phyloP scores from a whole-genome alignment of 768 basidiomycete species.

The Pleurotus tuber-regium region DNA sequence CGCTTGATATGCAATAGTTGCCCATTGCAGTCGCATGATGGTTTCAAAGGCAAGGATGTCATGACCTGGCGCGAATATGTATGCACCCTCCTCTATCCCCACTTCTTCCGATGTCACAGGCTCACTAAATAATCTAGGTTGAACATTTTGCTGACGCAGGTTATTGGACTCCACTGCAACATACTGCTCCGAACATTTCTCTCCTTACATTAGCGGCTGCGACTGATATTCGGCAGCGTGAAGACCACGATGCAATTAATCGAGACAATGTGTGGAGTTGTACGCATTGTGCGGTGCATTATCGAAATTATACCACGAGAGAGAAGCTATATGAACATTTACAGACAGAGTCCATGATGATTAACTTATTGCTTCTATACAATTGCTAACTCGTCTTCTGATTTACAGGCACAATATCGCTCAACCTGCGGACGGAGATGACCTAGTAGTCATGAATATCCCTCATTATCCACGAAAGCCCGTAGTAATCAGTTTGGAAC shows the following conservation, averaged over 20 bases:
- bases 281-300: not conserved
- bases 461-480: slow-evolving; percentile 2
- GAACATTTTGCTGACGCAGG: slow-evolving; percentile 3
- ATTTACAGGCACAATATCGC: not conserved
- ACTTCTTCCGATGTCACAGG: no score
- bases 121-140: not conserved
- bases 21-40: slow-evolving; percentile 3
- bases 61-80: slow-evolving; percentile 10
- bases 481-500: slow-evolving; percentile 3
- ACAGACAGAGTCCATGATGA: not conserved
- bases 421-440: not conserved
- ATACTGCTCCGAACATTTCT: slow-evolving; percentile 2
- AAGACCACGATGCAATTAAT: not conserved
- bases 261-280: slow-evolving; percentile 5
- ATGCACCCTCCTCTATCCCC: not conserved
- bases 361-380: not conserved
- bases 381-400: not conserved
- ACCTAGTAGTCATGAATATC: slow-evolving; percentile 2
- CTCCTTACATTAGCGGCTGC: not conserved
- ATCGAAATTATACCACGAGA: not conserved
- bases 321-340: not conserved
- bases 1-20: slow-evolving; percentile 5
- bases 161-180: slow-evolving; percentile 6
- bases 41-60: not conserved
- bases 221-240: not conserved